phyloP scores from a whole-genome alignment of 345 rosid species.

The Cochlearia excelsa region DNA sequence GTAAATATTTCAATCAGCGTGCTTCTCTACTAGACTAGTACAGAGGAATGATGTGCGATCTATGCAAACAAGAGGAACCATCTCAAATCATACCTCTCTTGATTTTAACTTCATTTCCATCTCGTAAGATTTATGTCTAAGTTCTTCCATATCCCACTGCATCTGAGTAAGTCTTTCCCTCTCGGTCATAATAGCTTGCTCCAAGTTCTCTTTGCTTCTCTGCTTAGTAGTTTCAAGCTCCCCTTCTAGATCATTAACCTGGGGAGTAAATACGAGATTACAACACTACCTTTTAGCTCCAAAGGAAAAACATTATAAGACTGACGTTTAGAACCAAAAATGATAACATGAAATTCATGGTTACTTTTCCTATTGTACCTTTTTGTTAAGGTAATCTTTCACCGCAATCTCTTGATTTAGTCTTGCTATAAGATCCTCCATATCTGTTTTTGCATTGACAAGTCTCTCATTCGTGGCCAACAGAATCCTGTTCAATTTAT shows the following conservation, averaged over 20 bases:
- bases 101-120: constrained; percentile 85
- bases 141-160: constrained; percentile 99
- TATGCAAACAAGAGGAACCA: constrained; percentile 9
- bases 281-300: constrained; percentile 13
- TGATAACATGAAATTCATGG: background rate
- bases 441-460: constrained; percentile 82
- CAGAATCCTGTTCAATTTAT: constrained; percentile 75
- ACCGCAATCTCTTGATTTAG: constrained; percentile 86
- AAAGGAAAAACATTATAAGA: constrained; percentile 4
- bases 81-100: constrained; percentile 49
- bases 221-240: constrained; percentile 86
- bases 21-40: constrained; percentile 10
- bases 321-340: background rate
- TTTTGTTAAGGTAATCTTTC: constrained; percentile 79
- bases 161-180: constrained; percentile 83
- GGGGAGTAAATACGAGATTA: constrained; percentile 27
- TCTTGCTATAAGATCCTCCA: constrained; percentile 95
- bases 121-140: constrained; percentile 73
- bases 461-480: constrained; percentile 70
- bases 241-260: constrained; percentile 94
- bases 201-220: constrained; percentile 84
- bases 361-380: constrained; percentile 50
- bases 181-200: constrained; percentile 83
- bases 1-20: constrained; percentile 23
- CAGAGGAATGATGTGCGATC: background rate